Evolutionary conservation across 2,329 filamentous ascomycete genomes (phyloP), one percentile per base, ranked within the genome.

Genomic region (Verticillium zaregamsianum): DNA sequence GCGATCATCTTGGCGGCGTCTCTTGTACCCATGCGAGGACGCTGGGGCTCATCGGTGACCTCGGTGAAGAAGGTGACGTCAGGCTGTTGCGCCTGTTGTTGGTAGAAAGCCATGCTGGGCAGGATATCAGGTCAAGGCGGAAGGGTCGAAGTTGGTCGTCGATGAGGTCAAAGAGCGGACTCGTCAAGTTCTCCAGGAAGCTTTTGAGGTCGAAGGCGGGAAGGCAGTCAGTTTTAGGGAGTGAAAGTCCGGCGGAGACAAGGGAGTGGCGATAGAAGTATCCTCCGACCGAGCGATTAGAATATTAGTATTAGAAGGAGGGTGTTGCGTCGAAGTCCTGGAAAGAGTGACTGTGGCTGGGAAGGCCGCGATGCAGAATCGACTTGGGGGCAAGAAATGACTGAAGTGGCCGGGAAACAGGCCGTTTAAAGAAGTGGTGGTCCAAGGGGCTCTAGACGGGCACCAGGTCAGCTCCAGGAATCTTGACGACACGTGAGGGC

Each of bases 1-100:
- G 91, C 90, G 69, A 95, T 80, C 72, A 92, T 86, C 76, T 90
- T 92, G 68, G 89, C 86, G 64, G 91, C 88, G 70, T 95, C 90
- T 72, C 90, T 87, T 64, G 88, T 82, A 66, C 88, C 88, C 68
- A 91, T 84, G 66, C 87, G 86, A n/a, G 76, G 68, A 52, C 76
- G 73, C 63, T 71, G 74, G 65, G 78, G 74, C 68, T 85, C 82
- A 65, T 86, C 82, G 55, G 78, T 78, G 77, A 61, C 62, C 66
- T 86, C 84, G 69, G 85, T 79, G 69, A 85, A 86, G 74, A 82
- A 86, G 62, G 77, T 79, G 68, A 76, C 77, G 72, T 82, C 73
- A 64, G 77, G 70, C 55, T 74, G 73, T 55, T 65, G 69, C 31
- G 56, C 49, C 52, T 64, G 60, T 62, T 66, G 71, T 55, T 77